Percentiles rank a stretch among this genome's conserved stretches.
These are phyloP conservation scores for Sherardia arvensis DNA, from an alignment of 257 asterid species.

Conservation along the genomic window DNA sequence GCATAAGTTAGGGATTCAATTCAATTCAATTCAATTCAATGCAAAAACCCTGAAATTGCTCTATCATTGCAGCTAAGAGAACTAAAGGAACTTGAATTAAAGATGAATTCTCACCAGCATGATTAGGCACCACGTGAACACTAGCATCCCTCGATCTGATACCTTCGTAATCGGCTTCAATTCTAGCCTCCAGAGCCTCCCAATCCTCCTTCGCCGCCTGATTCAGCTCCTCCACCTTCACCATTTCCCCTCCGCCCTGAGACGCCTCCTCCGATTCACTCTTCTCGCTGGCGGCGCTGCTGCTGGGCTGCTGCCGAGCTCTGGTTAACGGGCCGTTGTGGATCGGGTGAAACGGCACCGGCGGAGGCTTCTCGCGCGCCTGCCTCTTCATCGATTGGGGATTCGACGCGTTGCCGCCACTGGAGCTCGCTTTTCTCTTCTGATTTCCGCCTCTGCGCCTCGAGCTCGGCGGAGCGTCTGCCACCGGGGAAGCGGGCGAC, in stretches of 20 bases:
- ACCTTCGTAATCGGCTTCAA: slow-evolving; percentile 61
- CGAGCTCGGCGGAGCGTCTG: slow-evolving; percentile 56
- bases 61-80: neutral
- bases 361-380: slow-evolving; percentile 69
- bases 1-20: neutral
- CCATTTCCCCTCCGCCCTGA: slow-evolving; percentile 21
- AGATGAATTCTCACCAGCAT: slow-evolving; percentile 51
- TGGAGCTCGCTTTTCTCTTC: slow-evolving; percentile 71
- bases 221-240: slow-evolving; percentile 40
- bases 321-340: slow-evolving; percentile 90
- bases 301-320: slow-evolving; percentile 78
- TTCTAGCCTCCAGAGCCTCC: slow-evolving; percentile 74
- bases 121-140: slow-evolving; percentile 86
- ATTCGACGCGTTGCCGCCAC: slow-evolving; percentile 48
- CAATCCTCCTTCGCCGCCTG: slow-evolving; percentile 39
- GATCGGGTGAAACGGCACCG: slow-evolving; percentile 70
- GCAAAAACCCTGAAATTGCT: neutral
- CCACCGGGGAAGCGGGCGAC: slow-evolving; percentile 16
- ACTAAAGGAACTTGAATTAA: slow-evolving; percentile 2
- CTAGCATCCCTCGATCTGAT: slow-evolving; percentile 50
- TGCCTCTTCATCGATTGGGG: slow-evolving; percentile 68
- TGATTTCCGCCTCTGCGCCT: slow-evolving; percentile 74
- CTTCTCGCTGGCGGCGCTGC: slow-evolving; percentile 18
- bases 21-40: neutral
- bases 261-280: slow-evolving; percentile 32